Evolutionary conservation across 257 asterid genomes (phyloP), one percentile per base, ranked within the genome.

Genomic region (Solanum ahanhuiri): DNA sequence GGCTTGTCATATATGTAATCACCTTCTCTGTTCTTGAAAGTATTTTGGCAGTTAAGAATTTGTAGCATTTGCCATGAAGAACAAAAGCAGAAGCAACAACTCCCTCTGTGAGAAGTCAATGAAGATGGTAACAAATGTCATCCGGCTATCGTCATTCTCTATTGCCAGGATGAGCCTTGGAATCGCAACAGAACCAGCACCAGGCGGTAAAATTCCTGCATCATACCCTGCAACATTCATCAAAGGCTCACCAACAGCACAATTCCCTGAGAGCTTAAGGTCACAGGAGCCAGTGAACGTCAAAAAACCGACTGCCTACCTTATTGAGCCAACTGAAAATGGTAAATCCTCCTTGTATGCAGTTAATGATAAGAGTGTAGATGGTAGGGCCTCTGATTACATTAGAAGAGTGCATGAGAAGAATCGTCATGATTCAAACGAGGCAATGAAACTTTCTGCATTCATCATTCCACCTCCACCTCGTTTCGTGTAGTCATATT

Each of bases 391-490:
- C n/a, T 87, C 89, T 22, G 87, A 84, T 34, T 84, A 84, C 25
- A 87, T 87, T 41, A 84, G 83, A 48, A 87, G 58, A 72, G 89
- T 87, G 75, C 89, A 87, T 79, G 87, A 87, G 89, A 87, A 84
- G 60, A 76, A 87, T 51, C 69, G 41, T 28, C 60, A 63, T 57
- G 72, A 60, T 84, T 83, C 89, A 60, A 20, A 45, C 23, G 86
- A 81, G 28, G 60, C 86, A 7, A 45, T 64, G 20, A 81, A 33
- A 48, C n/a, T 81, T 48, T 63, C 37, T 75, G 30, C 48, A 45
- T 87, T 12, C 22, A 14, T 70, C 64, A 82, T 87, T 41, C 77
- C 87, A 25, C 84, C 87, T 22, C 87, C 87, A 70, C 85, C 81
- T 39, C 85, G 30, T 35, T 28, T 58, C 8, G 18, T 60, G 22